Conservation (phyloP, 345 rosid species). For the Kernera saxatilis region DNA sequence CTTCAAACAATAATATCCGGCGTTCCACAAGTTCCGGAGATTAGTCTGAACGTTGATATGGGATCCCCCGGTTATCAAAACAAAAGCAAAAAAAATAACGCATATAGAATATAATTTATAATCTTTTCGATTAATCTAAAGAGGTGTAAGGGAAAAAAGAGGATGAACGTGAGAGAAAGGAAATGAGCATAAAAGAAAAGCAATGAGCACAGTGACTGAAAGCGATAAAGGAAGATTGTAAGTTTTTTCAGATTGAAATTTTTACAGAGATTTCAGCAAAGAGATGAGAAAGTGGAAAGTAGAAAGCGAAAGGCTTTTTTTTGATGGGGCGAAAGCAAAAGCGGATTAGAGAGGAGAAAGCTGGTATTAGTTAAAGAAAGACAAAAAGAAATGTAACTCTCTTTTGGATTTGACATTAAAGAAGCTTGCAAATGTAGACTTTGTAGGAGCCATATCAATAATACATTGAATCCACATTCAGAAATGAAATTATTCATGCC, state of each 20-base stretch:
- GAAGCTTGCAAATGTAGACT: constrained; percentile 18
- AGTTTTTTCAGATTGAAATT: constrained; percentile 12
- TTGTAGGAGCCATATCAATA: constrained; percentile 10
- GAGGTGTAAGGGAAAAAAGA: background rate
- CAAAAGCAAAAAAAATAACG: no score
- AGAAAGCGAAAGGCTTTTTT: constrained; percentile 18
- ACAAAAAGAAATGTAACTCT: constrained; percentile 27
- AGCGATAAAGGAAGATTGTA: constrained; percentile 18
- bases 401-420: constrained; percentile 22
- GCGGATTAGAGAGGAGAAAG: constrained; percentile 22
- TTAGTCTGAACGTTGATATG: no score
- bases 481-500: background rate
- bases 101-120: no score
- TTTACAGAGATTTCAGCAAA: constrained; percentile 23
- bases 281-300: constrained; percentile 23
- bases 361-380: constrained; percentile 27
- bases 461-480: background rate
- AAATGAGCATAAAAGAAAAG: constrained; percentile 19
- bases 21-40: no score
- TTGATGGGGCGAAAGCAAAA: constrained; percentile 21
- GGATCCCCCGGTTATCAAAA: no score
- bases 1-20: no score
- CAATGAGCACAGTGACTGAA: constrained; percentile 22
- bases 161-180: constrained; percentile 19
- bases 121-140: constrained; percentile 7